Evolutionary conservation across 805 yeast genomes (phyloP), one percentile per base, ranked within the genome.

Genomic region (Candida ipomoeae): DNA sequence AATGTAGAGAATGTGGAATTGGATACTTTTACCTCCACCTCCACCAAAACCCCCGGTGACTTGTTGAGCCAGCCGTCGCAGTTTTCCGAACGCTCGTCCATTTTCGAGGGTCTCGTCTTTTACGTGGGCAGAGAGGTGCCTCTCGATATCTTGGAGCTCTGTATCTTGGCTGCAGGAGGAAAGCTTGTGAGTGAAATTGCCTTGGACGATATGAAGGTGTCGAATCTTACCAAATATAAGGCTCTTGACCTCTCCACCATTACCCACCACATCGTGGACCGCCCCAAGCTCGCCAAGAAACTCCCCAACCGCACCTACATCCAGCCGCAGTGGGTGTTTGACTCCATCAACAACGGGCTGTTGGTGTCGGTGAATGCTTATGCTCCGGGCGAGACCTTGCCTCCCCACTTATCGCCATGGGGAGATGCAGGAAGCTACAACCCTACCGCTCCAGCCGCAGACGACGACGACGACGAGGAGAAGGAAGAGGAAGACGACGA

Each of bases 401-500:
- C 99, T 41, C 97, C 99, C 35, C 99, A 94, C 70, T 76, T 94
- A 62, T 88, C 96, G 47, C 99, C 99, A 75, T 94, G 99, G 98
- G 98, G 98, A 60, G 99, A 94, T 73, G 80, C 91, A 44, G 89
- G 86, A 60, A 85, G 84, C 48, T 94, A 94, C 71, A 83, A 92
- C 69, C 98, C 99, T 61, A 83, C 78, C 50, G 85, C 81, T 32
- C 69, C 69, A 32, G 61, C 66, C 13, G 77, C 61, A 33, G 70
- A 61, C 6, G 69, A 45, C 15, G 80, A 67, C 11, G 79, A 64
- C 2, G 81, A 61, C 10, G 78, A 62, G 2, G 80, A 66, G 7
- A 80, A 64, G 5, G 78, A 65, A 14, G 81, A 67, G 17, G 78
- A 63, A 2, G 81, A 67, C 14, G 80, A 68, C 2, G 67, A 55